Conservation (phyloP, 768 basidiomycete species). For the Fomitopsis serialis region DNA sequence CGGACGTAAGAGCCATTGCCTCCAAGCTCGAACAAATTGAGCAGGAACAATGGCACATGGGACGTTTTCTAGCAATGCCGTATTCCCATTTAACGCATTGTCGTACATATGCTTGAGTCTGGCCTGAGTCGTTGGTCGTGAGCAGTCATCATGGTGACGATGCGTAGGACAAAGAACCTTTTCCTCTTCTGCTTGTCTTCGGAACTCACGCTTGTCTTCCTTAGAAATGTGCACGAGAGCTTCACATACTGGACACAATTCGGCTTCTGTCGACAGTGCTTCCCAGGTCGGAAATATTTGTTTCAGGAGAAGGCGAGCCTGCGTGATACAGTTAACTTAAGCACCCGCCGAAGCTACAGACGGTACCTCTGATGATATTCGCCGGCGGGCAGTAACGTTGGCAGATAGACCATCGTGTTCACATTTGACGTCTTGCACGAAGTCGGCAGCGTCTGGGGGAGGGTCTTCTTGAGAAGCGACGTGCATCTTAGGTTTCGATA, state of each 20-base stretch:
- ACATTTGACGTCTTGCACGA: conserved; percentile 56
- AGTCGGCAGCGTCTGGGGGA: conserved; percentile 57
- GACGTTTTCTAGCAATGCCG: conserved; percentile 39
- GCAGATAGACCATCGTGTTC: conserved; percentile 62
- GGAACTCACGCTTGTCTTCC: conserved; percentile 56
- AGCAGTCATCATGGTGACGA: neutral
- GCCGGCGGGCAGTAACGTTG: conserved; percentile 48
- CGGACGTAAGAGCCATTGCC: conserved; percentile 60
- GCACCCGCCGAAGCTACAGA: neutral
- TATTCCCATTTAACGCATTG: conserved; percentile 41
- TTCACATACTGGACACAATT: conserved; percentile 63
- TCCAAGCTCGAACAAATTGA: conserved; percentile 64
- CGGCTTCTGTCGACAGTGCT: conserved; percentile 43
- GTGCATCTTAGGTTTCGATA: conserved; percentile 76
- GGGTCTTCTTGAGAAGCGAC: conserved; percentile 51
- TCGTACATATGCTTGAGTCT: conserved; percentile 61
- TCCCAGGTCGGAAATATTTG: conserved; percentile 62
- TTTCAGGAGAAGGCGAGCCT: conserved; percentile 57
- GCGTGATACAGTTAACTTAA: neutral
- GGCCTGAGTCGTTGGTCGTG: conserved; percentile 34
- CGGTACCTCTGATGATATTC: conserved; percentile 57
- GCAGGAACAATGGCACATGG: conserved; percentile 55
- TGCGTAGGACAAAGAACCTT: conserved; percentile 44
- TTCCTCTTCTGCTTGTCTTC: conserved; percentile 71
- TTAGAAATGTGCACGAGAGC: conserved; percentile 46